Conservation (phyloP, 2,329 filamentous ascomycete species). For the Fusarium chuoi region DNA sequence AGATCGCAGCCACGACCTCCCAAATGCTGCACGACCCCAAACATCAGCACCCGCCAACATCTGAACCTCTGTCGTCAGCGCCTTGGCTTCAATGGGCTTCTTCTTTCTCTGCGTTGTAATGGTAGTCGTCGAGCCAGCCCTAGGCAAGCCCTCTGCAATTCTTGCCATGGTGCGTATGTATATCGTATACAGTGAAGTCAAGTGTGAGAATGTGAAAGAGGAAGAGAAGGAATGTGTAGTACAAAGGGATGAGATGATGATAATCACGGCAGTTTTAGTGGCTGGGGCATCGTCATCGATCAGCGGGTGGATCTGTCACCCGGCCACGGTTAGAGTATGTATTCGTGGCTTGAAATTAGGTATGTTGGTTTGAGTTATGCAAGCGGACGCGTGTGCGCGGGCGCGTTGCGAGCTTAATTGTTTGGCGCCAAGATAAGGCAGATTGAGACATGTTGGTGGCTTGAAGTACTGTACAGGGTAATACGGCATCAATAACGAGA, state of each 20-base stretch:
- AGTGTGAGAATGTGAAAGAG: neutral
- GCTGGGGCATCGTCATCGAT: conserved; percentile 18
- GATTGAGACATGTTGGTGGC: conserved; percentile 5
- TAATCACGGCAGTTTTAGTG: neutral
- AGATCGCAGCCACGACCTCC: conserved; percentile 38
- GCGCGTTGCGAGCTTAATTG: neutral
- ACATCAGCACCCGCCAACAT: neutral
- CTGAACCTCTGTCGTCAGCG: neutral
- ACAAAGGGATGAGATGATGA: neutral
- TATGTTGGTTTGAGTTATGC: neutral
- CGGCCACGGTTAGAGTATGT: neutral
- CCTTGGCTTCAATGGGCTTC: neutral
- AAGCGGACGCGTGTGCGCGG: neutral
- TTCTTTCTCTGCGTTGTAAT: neutral
- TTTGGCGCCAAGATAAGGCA: neutral
- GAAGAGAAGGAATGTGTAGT: neutral
- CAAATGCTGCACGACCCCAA: conserved; percentile 42
- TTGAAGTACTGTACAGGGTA: neutral
- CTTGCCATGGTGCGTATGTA: neutral
- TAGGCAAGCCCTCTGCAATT: neutral
- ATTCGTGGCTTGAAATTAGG: neutral
- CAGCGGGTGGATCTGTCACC: neutral
- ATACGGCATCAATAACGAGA: neutral
- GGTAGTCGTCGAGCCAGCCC: conserved; percentile 12
- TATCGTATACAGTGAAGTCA: neutral